Percentiles rank a stretch among this genome's conserved stretches.
phyloP scores from a whole-genome alignment of 768 basidiomycete genomes.

The Termitomyces eurrhizus region DNA sequence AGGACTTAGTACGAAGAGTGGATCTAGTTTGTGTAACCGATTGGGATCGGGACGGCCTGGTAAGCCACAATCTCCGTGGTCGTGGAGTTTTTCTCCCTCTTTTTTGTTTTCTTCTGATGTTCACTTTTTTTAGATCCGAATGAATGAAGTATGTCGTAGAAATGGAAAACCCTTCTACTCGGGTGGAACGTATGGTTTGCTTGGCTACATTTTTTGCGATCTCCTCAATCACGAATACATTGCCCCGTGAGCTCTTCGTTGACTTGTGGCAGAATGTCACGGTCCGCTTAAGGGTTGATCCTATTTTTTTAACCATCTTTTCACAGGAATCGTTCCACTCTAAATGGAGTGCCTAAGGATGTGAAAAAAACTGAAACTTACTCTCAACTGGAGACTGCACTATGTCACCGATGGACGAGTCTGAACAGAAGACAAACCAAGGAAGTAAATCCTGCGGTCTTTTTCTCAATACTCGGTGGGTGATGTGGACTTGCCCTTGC shows the following conservation, averaged over 20 bases:
- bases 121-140: constrained; percentile 47
- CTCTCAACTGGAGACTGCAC: constrained; percentile 54
- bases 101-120: constrained; percentile 5
- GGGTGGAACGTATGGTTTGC: constrained; percentile 87
- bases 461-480: constrained; percentile 72
- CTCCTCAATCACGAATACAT: constrained; percentile 85
- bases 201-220: constrained; percentile 95
- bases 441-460: constrained; percentile 71
- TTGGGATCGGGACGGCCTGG: constrained; percentile 62
- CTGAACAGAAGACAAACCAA: constrained; percentile 76
- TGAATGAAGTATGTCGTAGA: constrained; percentile 79
- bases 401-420: constrained; percentile 64
- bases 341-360: constrained; percentile 55
- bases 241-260: constrained; percentile 57
- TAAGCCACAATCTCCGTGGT: constrained; percentile 35
- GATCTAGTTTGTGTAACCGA: constrained; percentile 91
- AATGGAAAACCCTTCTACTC: constrained; percentile 80
- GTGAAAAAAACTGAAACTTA: constrained; percentile 63
- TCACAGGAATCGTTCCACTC: constrained; percentile 58
- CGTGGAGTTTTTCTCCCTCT: neutral
- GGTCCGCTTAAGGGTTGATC: constrained; percentile 9
- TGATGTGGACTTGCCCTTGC: neutral
- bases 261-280: constrained; percentile 3
- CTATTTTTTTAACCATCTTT: constrained; percentile 11
- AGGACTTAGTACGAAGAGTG: constrained; percentile 56